Evolutionary conservation across 1,139 yeast species (phyloP), one percentile per base, ranked within the genome.

Genomic region (Hyphopichia buzzinii): DNA sequence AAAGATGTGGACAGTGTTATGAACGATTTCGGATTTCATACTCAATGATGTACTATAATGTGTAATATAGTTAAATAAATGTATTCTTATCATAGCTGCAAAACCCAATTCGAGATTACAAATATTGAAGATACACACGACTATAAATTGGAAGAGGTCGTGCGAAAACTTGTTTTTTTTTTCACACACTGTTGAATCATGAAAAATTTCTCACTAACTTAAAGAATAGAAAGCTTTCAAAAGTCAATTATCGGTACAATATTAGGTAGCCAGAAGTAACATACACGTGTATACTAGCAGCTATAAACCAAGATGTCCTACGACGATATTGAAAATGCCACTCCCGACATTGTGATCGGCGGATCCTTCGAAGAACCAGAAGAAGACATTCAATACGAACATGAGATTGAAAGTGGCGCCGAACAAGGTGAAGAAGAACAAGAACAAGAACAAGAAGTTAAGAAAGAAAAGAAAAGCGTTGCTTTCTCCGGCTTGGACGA

Each of bases 21-120:
- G 96, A 86, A 86, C 49, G 96, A 89, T 54, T 89, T 89, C 63
- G 97, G 97, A 8, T 89, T 90, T 65, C 87, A 84, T 37, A 70
- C 77, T 4, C 70, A 64, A 34, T 68, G 70, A 35, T 19, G 23
- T 19, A 19, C 10, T 7, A 48, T 49, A 23, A 11, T 15, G n/a
- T 31, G 26, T 33, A 24, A 13, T 11, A 23, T 25, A 31, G 6
- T 6, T 19, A 6, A 19, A 19, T 19, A n/a, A n/a, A n/a, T n/a
- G n/a, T n/a, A n/a, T n/a, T n/a, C n/a, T n/a, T n/a, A n/a, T n/a
- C n/a, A n/a, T n/a, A n/a, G 23, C 23, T 19, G 23, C 23, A 19
- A 19, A 19, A n/a, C n/a, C n/a, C n/a, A n/a, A n/a, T n/a, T n/a
- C n/a, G n/a, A n/a, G n/a, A n/a, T n/a, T n/a, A n/a, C n/a, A n/a